phyloP scores from a whole-genome alignment of 2,329 filamentous ascomycete species.

The Leptographium procerum region DNA sequence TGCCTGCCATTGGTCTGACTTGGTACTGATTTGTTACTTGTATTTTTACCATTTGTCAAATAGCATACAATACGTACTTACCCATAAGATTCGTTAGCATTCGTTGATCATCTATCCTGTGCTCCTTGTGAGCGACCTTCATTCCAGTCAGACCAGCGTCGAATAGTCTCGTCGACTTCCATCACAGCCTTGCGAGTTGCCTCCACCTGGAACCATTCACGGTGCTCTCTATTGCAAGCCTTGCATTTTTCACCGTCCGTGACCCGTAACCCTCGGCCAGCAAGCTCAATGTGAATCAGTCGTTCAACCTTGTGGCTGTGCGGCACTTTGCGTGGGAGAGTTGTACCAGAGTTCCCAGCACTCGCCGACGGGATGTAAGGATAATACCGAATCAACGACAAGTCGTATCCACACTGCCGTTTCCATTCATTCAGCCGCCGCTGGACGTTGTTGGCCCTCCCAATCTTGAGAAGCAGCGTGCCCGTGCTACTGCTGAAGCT shows the following conservation, averaged over 20 bases:
- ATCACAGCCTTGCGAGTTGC: slow-evolving; percentile 60
- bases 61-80: neutral
- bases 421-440: slow-evolving; percentile 87
- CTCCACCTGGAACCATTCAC: slow-evolving; percentile 91
- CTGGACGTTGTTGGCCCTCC: slow-evolving; percentile 70
- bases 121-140: slow-evolving; percentile 28
- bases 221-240: slow-evolving; percentile 72
- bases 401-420: slow-evolving; percentile 79
- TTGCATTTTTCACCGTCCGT: slow-evolving; percentile 49
- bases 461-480: slow-evolving; percentile 47
- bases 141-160: slow-evolving; percentile 79
- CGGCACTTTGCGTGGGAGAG: slow-evolving; percentile 57
- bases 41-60: neutral
- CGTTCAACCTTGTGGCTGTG: slow-evolving; percentile 82
- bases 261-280: slow-evolving; percentile 43
- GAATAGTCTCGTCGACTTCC: slow-evolving; percentile 51
- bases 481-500: slow-evolving; percentile 12
- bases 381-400: slow-evolving; percentile 84
- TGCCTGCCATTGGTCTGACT: neutral
- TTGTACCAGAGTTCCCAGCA: too few relatives aligned
- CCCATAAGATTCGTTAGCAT: too few relatives aligned
- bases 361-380: slow-evolving; percentile 53
- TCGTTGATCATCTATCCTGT: neutral
- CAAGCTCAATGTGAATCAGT: slow-evolving; percentile 82
- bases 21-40: neutral